A percentile compares a stretch with the other conserved stretches of the same genome.
phyloP scores from a whole-genome alignment of 441 rosid genomes.

The Croton setiger region DNA sequence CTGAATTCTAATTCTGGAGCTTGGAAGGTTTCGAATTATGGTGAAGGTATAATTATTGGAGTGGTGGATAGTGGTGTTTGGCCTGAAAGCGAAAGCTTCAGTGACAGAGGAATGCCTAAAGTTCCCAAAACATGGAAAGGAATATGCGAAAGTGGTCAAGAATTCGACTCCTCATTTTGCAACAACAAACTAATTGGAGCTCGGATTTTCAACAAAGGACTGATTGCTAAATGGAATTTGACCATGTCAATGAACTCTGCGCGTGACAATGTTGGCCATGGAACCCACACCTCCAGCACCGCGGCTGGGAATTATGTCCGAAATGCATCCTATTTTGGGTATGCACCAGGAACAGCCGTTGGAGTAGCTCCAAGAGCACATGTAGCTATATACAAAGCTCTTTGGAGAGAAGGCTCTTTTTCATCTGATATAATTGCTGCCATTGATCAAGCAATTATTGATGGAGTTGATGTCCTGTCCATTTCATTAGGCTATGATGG shows the following conservation, averaged over 20 bases:
- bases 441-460: conserved; percentile 71
- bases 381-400: conserved; percentile 71
- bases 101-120: conserved; percentile 50
- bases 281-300: conserved; percentile 74
- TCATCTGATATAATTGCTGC: conserved; percentile 76
- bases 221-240: conserved; percentile 30
- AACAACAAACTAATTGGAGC: conserved; percentile 84
- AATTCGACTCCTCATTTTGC: conserved; percentile 57
- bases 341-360: conserved; percentile 58
- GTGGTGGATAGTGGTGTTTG: conserved; percentile 77
- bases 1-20: conserved; percentile 35
- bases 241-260: conserved; percentile 54
- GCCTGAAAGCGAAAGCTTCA: conserved; percentile 73
- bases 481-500: conserved; percentile 61
- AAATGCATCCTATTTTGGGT: conserved; percentile 55
- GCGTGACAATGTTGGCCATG: conserved; percentile 78
- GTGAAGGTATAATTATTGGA: conserved; percentile 57
- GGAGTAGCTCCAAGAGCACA: conserved; percentile 78
- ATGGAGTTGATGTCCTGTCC: conserved; percentile 76
- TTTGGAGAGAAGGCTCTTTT: conserved; percentile 53
- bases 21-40: conserved; percentile 46
- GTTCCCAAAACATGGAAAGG: conserved; percentile 70
- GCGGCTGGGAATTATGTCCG: conserved; percentile 66
- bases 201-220: conserved; percentile 58
- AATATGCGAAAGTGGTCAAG: conserved; percentile 57